phyloP scores from a whole-genome alignment of 306 rosid genomes.

The Rubus idaeus region DNA sequence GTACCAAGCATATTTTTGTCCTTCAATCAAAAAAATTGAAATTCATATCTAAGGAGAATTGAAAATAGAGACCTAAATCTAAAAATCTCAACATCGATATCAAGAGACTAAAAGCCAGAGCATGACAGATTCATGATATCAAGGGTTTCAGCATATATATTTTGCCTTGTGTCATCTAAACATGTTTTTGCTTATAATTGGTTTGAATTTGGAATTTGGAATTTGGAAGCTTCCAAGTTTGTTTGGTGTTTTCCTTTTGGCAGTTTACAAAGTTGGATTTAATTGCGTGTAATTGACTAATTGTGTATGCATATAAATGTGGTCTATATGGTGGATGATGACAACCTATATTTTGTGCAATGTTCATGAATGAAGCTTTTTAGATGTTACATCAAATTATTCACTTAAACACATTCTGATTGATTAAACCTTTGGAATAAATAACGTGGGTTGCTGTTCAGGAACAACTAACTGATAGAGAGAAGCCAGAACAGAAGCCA shows the following conservation, averaged over 20 bases:
- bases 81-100: background rate
- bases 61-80: too few relatives aligned
- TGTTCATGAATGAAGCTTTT: background rate
- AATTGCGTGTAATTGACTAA: too few relatives aligned
- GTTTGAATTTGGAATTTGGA: background rate
- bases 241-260: background rate
- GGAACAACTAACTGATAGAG: constrained; percentile 42
- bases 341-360: background rate
- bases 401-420: constrained; percentile 3
- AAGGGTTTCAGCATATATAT: background rate
- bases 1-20: too few relatives aligned
- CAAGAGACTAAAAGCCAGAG: background rate
- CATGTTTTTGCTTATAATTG: background rate
- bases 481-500: constrained; percentile 17
- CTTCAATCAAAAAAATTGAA: too few relatives aligned
- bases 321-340: constrained; percentile 14
- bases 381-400: constrained; percentile 14
- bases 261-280: background rate
- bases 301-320: background rate
- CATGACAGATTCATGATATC: background rate
- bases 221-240: background rate
- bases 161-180: background rate
- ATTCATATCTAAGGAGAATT: too few relatives aligned
- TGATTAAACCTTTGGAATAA: background rate
- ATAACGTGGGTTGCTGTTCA: constrained; percentile 24